Evolutionary conservation across 129 eudicot species (phyloP), one percentile per base, ranked within the genome.

Genomic region (Smallanthus sonchifolius): DNA sequence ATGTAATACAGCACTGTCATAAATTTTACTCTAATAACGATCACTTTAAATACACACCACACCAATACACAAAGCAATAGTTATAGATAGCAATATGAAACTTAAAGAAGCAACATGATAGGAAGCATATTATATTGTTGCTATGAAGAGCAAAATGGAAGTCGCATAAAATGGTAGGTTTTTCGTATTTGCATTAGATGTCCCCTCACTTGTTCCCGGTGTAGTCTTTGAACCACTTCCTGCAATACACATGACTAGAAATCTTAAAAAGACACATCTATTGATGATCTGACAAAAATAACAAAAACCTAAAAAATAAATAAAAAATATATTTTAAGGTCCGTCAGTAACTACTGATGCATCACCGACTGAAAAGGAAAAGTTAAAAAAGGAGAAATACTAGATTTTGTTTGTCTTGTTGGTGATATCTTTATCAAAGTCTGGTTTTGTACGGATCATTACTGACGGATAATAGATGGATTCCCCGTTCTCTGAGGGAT

Each of bases 181-280:
- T 49, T 63, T 64, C 14, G 4, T 32, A 15, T 73, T 59, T 4
- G 56, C 68, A 16, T 30, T 55, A 9, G 61, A 72, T 51, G 75
- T 17, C 16, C 47, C 74, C 9, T 9, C 67, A 56, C 44, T 67
- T 42, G 78, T 79, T 65, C 74, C 78, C 0, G 83, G 83, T 14
- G 78, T 79, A 2, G 54, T 55, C 78, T 73, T 79, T 37, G 78
- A 72, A 3, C 78, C 79, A 3, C 54, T 15, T 9, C 60, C 83
- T 79, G 40, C 36, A 72, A 73, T 45, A 65, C 17, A 14, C 5
- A 40, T 52, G 7, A n/a, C 36, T 15, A 6, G 35, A 63, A 4
- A 5, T 5, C 65, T 2, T 60, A 59, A 62, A 69, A 62, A 47
- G 40, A 34, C 14, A 2, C 3, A 10, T 45, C 51, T 4, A 10